These are phyloP conservation scores for Penicillium waksmanii DNA, from an alignment of 495 filamentous ascomycete species.

Conservation along the genomic window DNA sequence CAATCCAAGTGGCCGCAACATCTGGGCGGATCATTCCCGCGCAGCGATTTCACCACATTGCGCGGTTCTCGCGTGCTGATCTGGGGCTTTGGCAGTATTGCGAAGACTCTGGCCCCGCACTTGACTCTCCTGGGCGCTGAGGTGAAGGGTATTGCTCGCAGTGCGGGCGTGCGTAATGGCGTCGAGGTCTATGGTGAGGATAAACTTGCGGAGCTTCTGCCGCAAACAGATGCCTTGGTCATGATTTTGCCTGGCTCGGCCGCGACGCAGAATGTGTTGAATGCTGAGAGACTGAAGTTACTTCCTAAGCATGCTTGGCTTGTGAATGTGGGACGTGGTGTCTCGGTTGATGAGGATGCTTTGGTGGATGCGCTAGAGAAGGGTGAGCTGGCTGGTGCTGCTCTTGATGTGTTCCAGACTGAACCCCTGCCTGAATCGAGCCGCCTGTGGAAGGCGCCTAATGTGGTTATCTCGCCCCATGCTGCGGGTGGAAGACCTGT, in stretches of 20 bases:
- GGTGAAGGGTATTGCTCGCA: slow-evolving; percentile 31
- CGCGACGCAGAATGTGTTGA: slow-evolving; percentile 30
- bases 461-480: slow-evolving; percentile 65
- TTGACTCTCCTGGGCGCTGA: slow-evolving; percentile 31
- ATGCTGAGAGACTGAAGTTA: slow-evolving; percentile 30
- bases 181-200: slow-evolving; percentile 51
- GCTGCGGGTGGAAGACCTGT: slow-evolving; percentile 68
- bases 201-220: slow-evolving; percentile 25
- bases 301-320: slow-evolving; percentile 62
- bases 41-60: slow-evolving; percentile 61
- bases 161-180: slow-evolving; percentile 30
- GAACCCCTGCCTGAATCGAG: slow-evolving; percentile 55
- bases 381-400: slow-evolving; percentile 55
- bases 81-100: slow-evolving; percentile 41
- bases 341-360: slow-evolving; percentile 70
- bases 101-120: slow-evolving; percentile 36
- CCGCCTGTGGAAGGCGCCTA: slow-evolving; percentile 51
- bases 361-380: slow-evolving; percentile 64
- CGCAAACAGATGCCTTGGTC: slow-evolving; percentile 34
- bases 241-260: slow-evolving; percentile 36
- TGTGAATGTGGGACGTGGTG: slow-evolving; percentile 71
- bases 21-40: slow-evolving; percentile 54
- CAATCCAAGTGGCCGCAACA: slow-evolving; percentile 58
- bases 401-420: slow-evolving; percentile 67
- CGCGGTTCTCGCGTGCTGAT: slow-evolving; percentile 46